Conservation (phyloP, 306 rosid species). For the Fagus sylvatica region DNA sequence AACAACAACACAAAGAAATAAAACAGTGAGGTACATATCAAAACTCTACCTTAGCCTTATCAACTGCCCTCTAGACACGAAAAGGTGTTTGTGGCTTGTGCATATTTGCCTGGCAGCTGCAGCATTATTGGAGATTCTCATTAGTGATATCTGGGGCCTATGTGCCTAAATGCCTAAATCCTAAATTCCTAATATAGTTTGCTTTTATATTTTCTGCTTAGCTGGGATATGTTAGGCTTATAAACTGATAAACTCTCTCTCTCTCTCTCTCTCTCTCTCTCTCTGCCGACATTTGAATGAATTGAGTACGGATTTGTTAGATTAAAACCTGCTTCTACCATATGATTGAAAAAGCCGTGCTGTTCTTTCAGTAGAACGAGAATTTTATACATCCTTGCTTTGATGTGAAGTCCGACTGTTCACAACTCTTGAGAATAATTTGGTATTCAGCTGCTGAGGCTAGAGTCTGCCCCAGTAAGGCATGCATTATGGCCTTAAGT, state of each 20-base stretch:
- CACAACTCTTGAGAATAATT: too few species aligned
- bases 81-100: neutral
- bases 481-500: too few species aligned
- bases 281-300: neutral
- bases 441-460: too few species aligned
- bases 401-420: too few species aligned
- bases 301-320: neutral
- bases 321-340: neutral
- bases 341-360: too few species aligned
- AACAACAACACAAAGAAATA: neutral
- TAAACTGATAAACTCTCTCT: neutral
- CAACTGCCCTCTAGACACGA: neutral
- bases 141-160: neutral
- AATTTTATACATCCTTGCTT: too few species aligned
- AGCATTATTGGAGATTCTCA: neutral
- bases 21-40: neutral
- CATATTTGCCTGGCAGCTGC: neutral
- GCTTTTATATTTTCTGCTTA: neutral
- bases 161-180: neutral
- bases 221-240: neutral
- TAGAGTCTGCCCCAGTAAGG: too few species aligned
- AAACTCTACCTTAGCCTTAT: neutral
- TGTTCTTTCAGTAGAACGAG: too few species aligned
- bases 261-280: neutral
- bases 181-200: neutral